Evolutionary conservation across 1,139 yeast genomes (phyloP), one percentile per base, ranked within the genome.

Genomic region (Suhomyces atakaporum): DNA sequence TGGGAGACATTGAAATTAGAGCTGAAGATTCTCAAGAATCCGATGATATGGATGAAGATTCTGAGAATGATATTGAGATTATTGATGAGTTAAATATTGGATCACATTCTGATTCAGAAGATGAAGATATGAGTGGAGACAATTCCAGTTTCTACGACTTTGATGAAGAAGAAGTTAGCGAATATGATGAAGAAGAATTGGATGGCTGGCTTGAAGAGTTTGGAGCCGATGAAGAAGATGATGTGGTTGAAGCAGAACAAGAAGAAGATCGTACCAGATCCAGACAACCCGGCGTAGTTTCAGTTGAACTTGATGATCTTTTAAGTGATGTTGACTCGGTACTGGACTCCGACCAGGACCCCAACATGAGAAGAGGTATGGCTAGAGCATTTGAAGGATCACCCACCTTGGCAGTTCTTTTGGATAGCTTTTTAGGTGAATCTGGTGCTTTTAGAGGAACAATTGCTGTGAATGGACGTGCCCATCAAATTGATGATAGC

Each of bases 171-270:
- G 52, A 43, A 8, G 51, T 41, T 11, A 62, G 66, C 42, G 69
- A 59, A 25, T 64, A 68, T 38, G 71, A 66, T 30, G 70, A 67
- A 38, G 71, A 58, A 30, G 75, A 66, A 31, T 54, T 69, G 12
- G 75, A 69, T 43, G 70, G 67, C 3, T 69, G 75, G 75, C 60
- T 71, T 34, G 73, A 67, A 38, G 73, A 63, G 25, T 66, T 71
- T 43, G 67, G 51, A 45, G 52, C 45, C 5, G 54, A 40, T 19
- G 45, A 39, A 2, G 54, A 44, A 10, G 51, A 44, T 13, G 54
- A 42, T 5, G 42, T 12, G 14, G 39, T 40, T 9, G 40, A 25
- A 16, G 45, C 34, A 16, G 38, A 16, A 11, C 31, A 31, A 12
- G 27, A 33, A 16, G 33, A 29, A 16, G 33, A 27, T 26, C 23